Evolutionary conservation across 495 filamentous ascomycete species (phyloP).

Genomic region (Cryomyces minteri): DNA sequence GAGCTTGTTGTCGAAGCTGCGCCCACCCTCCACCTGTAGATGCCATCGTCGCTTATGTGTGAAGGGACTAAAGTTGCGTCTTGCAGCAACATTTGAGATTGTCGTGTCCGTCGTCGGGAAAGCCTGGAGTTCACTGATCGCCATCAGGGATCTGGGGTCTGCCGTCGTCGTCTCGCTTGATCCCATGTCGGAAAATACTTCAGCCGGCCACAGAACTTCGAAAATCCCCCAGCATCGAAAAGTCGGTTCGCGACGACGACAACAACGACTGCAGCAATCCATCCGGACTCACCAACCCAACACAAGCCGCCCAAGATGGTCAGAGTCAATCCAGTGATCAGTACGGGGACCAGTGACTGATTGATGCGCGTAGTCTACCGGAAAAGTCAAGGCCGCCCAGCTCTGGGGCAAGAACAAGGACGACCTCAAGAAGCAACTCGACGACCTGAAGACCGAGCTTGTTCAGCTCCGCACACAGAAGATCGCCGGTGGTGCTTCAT

Average conservation of each 20-base stretch:
- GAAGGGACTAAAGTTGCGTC: too few species aligned
- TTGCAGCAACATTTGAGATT: too few species aligned
- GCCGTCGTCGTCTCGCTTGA: too few species aligned
- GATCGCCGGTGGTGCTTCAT: slow-evolving; percentile 77
- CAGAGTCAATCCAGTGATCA: background rate
- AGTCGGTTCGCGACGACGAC: too few species aligned
- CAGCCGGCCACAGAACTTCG: too few species aligned
- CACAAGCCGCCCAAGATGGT: background rate
- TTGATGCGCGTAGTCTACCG: slow-evolving; percentile 41
- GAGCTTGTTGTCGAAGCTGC: slow-evolving; percentile 84
- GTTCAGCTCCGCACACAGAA: slow-evolving; percentile 90
- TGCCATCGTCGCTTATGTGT: slow-evolving; percentile 32
- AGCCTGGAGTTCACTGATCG: too few species aligned
- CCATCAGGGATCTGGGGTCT: too few species aligned
- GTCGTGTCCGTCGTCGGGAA: too few species aligned
- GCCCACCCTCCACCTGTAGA: slow-evolving; percentile 78
- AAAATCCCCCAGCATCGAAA: too few species aligned
- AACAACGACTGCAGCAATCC: too few species aligned
- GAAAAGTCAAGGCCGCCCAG: slow-evolving; percentile 84
- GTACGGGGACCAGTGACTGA: background rate
- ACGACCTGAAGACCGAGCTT: slow-evolving; percentile 71
- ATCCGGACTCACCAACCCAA: too few species aligned
- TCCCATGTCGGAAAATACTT: too few species aligned
- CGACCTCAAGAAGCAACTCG: slow-evolving; percentile 70
- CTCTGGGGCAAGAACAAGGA: slow-evolving; percentile 99